phyloP scores from a whole-genome alignment of 805 yeast genomes.

The Spathaspora boniae region DNA sequence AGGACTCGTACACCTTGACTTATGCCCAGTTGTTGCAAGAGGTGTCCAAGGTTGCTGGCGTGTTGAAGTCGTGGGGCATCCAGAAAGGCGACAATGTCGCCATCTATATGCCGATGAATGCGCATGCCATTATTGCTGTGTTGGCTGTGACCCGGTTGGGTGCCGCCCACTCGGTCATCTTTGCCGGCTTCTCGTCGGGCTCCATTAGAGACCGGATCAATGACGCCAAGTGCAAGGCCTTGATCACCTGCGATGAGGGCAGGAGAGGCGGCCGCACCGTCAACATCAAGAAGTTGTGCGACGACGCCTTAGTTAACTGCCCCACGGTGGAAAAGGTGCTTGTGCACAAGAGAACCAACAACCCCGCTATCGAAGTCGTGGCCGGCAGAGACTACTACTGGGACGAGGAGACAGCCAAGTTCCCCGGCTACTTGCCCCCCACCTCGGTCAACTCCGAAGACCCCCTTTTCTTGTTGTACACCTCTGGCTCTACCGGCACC shows the following conservation, averaged over 20 bases:
- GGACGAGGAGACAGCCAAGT: conserved; percentile 66
- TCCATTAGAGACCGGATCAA: conserved; percentile 68
- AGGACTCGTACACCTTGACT: conserved; percentile 58
- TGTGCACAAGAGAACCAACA: conserved; percentile 73
- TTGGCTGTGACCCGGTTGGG: conserved; percentile 79
- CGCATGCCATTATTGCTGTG: conserved; percentile 72
- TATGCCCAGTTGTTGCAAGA: conserved; percentile 69
- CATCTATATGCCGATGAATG: conserved; percentile 82
- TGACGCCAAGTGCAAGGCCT: conserved; percentile 68
- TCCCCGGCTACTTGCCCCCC: conserved; percentile 68
- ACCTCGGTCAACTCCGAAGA: conserved; percentile 76
- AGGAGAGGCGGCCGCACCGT: conserved; percentile 80
- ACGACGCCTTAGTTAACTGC: conserved; percentile 67
- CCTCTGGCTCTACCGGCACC: conserved; percentile 85
- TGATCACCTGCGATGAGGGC: conserved; percentile 79
- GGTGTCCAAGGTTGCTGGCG: conserved; percentile 70
- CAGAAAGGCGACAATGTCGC: conserved; percentile 84
- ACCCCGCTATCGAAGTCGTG: conserved; percentile 46
- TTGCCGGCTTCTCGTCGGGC: conserved; percentile 79
- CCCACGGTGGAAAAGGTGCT: conserved; percentile 67
- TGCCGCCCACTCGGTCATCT: conserved; percentile 80
- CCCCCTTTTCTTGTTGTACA: conserved; percentile 74
- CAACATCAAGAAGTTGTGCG: conserved; percentile 78
- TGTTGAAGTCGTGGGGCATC: conserved; percentile 62
- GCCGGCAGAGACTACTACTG: conserved; percentile 71